A percentile compares a stretch with the other conserved stretches of the same genome.
Evolutionary conservation across 352 stramenopile genomes (phyloP).

Genomic region (Halophytophthora batemanensis): DNA sequence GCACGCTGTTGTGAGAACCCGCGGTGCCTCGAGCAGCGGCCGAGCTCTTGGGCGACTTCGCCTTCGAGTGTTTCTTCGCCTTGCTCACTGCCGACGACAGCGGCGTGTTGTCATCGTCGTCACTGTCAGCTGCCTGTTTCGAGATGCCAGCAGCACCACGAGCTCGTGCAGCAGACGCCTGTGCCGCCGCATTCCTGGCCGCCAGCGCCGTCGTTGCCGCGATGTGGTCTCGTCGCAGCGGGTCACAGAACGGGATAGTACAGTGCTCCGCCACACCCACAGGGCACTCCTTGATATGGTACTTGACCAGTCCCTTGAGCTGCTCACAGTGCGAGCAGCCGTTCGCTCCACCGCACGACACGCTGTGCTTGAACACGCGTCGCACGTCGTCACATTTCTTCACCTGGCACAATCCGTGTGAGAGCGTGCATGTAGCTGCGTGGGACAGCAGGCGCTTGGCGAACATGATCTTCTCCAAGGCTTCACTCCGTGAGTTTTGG

Average conservation of each 20-base stretch:
- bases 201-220: conserved; percentile 34
- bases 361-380: conserved; percentile 84
- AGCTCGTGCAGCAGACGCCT: conserved; percentile 11
- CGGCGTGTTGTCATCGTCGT: conserved; percentile 75
- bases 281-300: conserved; percentile 76
- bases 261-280: conserved; percentile 65
- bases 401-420: conserved; percentile 67
- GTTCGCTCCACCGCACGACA: conserved; percentile 62
- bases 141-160: conserved; percentile 4
- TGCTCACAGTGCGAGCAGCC: conserved; percentile 80
- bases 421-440: conserved; percentile 57
- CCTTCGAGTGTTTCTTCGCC: conserved; percentile 57
- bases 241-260: conserved; percentile 83
- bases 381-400: conserved; percentile 87
- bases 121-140: conserved; percentile 30
- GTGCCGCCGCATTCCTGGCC: conserved; percentile 29
- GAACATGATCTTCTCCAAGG: conserved; percentile 82
- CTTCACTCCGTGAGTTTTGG: conserved; percentile 47
- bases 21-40: conserved; percentile 8
- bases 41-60: conserved; percentile 59
- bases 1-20: background rate
- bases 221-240: conserved; percentile 56
- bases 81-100: conserved; percentile 66
- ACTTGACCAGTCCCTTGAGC: conserved; percentile 80
- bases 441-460: conserved; percentile 80